These are phyloP conservation scores for Globisporangium camurandrum DNA, from an alignment of 352 stramenopile genomes.

Conservation along the genomic window DNA sequence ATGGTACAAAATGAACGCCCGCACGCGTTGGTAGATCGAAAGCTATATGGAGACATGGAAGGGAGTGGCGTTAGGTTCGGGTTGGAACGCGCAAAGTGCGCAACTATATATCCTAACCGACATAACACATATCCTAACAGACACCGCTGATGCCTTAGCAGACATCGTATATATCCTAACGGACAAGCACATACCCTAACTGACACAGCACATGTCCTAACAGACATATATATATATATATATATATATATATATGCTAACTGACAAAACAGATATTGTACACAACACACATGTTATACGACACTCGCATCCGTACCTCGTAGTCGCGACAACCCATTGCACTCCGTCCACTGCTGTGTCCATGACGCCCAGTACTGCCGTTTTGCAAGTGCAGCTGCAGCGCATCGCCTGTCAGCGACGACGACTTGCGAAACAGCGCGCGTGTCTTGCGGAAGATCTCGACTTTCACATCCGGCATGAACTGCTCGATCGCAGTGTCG, in stretches of 20 bases:
- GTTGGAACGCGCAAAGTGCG: too few species aligned
- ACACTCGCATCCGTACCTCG: slow-evolving; percentile 6
- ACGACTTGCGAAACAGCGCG: slow-evolving; percentile 51
- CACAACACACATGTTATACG: too few species aligned
- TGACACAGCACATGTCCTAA: background rate
- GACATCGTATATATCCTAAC: background rate
- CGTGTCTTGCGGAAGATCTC: slow-evolving; percentile 83
- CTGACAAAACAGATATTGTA: too few species aligned
- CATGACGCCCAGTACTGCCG: background rate
- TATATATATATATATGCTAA: slow-evolving; percentile 1
- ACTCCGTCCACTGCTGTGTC: too few species aligned
- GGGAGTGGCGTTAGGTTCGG: background rate
- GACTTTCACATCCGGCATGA: slow-evolving; percentile 86
- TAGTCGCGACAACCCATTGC: too few species aligned
- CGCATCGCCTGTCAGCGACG: background rate
- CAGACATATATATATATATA: background rate
- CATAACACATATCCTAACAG: background rate
- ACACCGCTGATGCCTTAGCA: background rate
- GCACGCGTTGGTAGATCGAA: slow-evolving; percentile 33
- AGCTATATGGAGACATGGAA: slow-evolving; percentile 11
- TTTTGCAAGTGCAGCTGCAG: background rate
- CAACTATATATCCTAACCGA: too few species aligned
- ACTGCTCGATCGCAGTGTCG: slow-evolving; percentile 76
- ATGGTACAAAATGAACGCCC: slow-evolving; percentile 81
- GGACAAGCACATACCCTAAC: too few species aligned